Base-by-base conservation (phyloP, 2,329 filamentous ascomycete genomes). In the Apiospora phragmitis region DNA sequence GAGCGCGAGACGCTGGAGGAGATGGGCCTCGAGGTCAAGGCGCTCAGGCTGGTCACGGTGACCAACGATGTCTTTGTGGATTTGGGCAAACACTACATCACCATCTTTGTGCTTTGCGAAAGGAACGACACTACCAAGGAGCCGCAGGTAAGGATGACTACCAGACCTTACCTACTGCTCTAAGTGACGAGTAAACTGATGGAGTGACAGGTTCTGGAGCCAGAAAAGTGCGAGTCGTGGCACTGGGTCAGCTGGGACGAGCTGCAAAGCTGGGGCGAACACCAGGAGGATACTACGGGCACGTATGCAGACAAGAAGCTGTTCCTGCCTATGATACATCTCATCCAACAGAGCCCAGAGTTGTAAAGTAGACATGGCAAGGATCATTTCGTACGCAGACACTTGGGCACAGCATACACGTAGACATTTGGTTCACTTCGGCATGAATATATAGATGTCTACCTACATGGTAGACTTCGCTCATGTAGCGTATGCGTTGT, bases 1-100 rank as follows among this genome's bases (percentile, higher is more conserved):
- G 85, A 82, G 65, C 87, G 93, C 4, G 93, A 95, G 80, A 84
- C 88, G 0, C 77, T 88, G 0, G 93, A 95, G 78, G 93, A 95
- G 77, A 94, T 93, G 0, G 91, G 87, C 0, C 83, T 94, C 0
- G 75, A 80, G 0, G 83, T 94, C 1, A 82, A 79, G 1, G 83
- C 86, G 8, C 67, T 88, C 6, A 84, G 83, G 65, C 85, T 92
- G 49, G 73, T 91, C 0, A 88, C 86, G 0, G 86, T 89, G 0
- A 94, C 91, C 6, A 94, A 94, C 76, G 89, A 91, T 75, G 77
- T 92, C 0, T 93, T 94, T 77, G 76, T 80, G 1, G 76, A 77
- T 0, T 85, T 87, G n/a, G 80, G 80, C 0, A 93, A 91, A 79
- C 93, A 95, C 77, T 95, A 95, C 76, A 85, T 94, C 68, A 95